Percentiles rank a stretch among this genome's conserved stretches.
These are phyloP conservation scores for Rhytidiadelphus loreus DNA, from an alignment of 225 moss, liverwort and hornwort genomes.

Conservation along the genomic window DNA sequence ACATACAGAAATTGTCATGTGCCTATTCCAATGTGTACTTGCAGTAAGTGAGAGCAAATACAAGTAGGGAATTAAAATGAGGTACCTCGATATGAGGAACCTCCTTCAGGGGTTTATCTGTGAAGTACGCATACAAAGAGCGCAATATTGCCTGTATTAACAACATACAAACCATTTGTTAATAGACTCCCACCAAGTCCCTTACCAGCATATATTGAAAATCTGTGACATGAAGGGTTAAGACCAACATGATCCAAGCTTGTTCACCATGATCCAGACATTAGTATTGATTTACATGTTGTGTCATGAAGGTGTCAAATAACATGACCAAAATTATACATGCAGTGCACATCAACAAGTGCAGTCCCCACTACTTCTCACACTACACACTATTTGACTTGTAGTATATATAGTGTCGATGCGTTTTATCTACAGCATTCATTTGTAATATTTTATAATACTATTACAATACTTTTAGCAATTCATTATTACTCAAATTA, in stretches of 20 bases:
- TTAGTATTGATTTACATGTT: not conserved
- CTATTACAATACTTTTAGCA: not conserved
- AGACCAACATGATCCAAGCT: not conserved
- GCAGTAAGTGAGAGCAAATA: not conserved
- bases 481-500: not conserved
- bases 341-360: not conserved
- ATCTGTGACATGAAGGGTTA: not conserved
- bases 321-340: not conserved
- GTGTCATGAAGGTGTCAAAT: not conserved
- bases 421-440: not conserved
- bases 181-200: not conserved
- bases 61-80: not conserved
- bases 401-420: not conserved
- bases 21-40: not conserved
- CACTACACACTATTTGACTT: not conserved
- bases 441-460: not conserved
- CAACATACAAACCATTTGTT: not conserved
- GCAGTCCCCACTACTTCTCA: not conserved
- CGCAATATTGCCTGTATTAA: constrained; percentile 71
- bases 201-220: not conserved
- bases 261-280: not conserved
- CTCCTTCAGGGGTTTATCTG: constrained; percentile 89
- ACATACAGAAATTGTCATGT: not conserved
- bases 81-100: constrained; percentile 85
- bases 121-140: constrained; percentile 88